Percentiles rank a stretch among this genome's conserved stretches.
These are phyloP conservation scores for Cinchona pubescens DNA, from an alignment of 257 asterid species.

Conservation along the genomic window DNA sequence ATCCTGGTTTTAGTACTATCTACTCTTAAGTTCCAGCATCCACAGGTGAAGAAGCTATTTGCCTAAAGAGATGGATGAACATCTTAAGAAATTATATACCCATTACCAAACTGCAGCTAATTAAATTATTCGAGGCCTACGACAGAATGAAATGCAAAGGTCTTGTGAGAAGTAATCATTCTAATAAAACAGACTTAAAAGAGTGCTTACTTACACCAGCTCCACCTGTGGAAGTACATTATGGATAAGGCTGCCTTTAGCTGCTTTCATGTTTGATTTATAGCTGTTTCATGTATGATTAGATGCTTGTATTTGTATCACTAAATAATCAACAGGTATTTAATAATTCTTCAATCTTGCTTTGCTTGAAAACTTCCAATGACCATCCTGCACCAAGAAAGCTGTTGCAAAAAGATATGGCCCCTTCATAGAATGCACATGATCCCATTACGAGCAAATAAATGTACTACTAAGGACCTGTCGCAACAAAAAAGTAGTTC, in stretches of 20 bases:
- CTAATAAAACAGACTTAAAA: too few species aligned
- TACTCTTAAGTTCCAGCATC: background rate
- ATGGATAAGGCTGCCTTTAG: too few species aligned
- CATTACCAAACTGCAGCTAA: background rate
- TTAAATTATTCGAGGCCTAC: background rate
- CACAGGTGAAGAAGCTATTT: background rate
- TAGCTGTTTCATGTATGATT: background rate
- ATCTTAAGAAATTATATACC: background rate
- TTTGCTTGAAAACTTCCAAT: background rate
- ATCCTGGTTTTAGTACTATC: too few species aligned
- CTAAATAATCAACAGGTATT: too few species aligned
- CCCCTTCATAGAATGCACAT: background rate
- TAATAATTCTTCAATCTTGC: background rate
- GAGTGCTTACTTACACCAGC: too few species aligned
- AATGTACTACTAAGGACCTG: background rate
- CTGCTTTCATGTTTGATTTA: background rate
- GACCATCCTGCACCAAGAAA: background rate
- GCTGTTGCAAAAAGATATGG: background rate
- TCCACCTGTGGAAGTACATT: too few species aligned
- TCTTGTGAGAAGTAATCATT: too few species aligned
- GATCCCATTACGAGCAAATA: background rate
- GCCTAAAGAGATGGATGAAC: background rate
- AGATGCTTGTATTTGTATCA: too few species aligned
- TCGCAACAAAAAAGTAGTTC: background rate
- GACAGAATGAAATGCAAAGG: too few species aligned